Evolutionary conservation across 2,329 filamentous ascomycete genomes (phyloP), one percentile per base, ranked within the genome.

Genomic region (Colletotrichum higginsianum): DNA sequence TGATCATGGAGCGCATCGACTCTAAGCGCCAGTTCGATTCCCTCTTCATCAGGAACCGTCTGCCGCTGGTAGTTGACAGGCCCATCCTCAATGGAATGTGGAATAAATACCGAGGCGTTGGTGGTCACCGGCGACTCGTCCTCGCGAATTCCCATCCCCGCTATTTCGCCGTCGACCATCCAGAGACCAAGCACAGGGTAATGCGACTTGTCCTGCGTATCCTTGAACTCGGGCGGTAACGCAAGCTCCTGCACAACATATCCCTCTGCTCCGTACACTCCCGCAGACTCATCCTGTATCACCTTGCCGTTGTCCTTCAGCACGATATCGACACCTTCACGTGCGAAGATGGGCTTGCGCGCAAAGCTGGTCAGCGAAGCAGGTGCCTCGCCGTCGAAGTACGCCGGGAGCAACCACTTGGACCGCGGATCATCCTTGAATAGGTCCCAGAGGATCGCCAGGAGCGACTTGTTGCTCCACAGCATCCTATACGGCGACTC

Each of bases 401-500:
- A 66, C 13, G 63, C 42, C 1, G 53, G 53, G 16, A 66, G 63
- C 23, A 66, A 42, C 63, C 63, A 66, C 15, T 60, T 66, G 0
- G 21, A 38, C n/a, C 53, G 26, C 6, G 53, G 63, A 16, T 66
- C 63, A 18, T 66, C 44, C 35, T 66, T 66, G 44, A 66, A 66
- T 9, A 66, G 26, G 9, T 35, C 55, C 63, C 63, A 66, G 0
- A 66, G 53, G 46, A 66, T 40, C 13, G 63, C 63, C n/a, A 58
- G 60, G 2, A 60, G 7, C 5, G 53, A 38, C 12, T 66, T 66
- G 63, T 66, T 66, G 53, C 63, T 66, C 63, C 53, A 66, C 0
- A 66, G 8, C n/a, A 66, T 40, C 21, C 50, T 66, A 21, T 66
- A 66, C 6, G 63, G 63, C n/a, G 53, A 42, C 53, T 66, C 63